Evolutionary conservation across 179 eudicot species (phyloP).

Genomic region (Gypsophila paniculata): DNA sequence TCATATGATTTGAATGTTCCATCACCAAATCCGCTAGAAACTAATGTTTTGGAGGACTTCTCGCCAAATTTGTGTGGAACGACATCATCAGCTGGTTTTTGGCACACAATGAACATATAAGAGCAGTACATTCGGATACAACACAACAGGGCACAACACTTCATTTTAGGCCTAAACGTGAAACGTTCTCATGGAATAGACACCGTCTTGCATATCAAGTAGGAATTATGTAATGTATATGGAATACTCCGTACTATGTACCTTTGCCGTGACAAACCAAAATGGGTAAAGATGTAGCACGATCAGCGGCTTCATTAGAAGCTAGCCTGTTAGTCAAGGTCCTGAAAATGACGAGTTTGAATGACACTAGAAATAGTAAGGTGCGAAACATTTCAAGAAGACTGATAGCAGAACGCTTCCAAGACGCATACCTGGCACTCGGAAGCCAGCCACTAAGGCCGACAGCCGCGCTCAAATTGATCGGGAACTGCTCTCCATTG

Average conservation of each 20-base stretch:
- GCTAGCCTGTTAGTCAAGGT: conserved; percentile 34
- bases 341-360: conserved; percentile 23
- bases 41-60: conserved; percentile 53
- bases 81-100: conserved; percentile 69
- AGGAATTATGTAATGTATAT: no score
- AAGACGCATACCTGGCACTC: conserved; percentile 34
- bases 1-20: conserved; percentile 65
- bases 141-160: neutral
- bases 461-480: conserved; percentile 37
- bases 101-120: neutral
- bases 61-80: conserved; percentile 68
- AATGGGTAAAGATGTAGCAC: conserved; percentile 41
- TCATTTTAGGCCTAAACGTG: neutral
- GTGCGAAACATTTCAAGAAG: neutral
- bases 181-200: neutral
- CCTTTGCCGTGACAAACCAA: conserved; percentile 52
- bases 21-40: conserved; percentile 62
- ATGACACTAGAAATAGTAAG: conserved; percentile 8
- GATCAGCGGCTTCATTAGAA: conserved; percentile 36
- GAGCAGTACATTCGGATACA: neutral
- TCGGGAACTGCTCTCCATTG: conserved; percentile 36
- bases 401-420: neutral
- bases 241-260: conserved; percentile 10
- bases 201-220: neutral
- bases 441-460: conserved; percentile 59